phyloP scores from a whole-genome alignment of 176 grass and related monocot genomes.

The Triticum dicoccoides region DNA sequence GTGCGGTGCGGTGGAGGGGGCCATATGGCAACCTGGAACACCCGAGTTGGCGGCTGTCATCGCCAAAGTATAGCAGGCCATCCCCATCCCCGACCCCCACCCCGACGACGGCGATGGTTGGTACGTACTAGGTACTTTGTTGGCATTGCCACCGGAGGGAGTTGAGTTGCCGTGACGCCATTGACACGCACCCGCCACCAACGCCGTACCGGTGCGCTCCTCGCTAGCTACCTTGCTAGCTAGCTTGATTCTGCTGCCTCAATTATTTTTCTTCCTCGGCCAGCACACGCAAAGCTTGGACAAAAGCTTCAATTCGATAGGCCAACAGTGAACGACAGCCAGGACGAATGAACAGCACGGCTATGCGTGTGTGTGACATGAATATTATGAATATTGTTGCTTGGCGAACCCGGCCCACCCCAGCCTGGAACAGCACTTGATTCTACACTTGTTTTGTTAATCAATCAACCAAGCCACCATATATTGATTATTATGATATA shows the following conservation, averaged over 20 bases:
- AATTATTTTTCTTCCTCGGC: neutral
- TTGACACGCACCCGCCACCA: neutral
- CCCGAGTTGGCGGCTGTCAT: neutral
- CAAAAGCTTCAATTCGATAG: neutral
- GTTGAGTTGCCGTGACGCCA: neutral
- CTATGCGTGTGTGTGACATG: neutral
- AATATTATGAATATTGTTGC: neutral
- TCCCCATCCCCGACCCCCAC: too few relatives aligned
- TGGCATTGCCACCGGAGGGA: neutral
- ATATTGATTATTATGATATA: conserved; percentile 3
- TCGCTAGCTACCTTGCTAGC: neutral
- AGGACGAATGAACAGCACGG: neutral
- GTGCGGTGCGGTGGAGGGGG: too few relatives aligned
- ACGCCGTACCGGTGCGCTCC: neutral
- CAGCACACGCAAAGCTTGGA: neutral
- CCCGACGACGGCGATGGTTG: neutral
- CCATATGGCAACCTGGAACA: neutral
- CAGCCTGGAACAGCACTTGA: conserved; percentile 39
- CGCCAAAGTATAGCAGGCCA: neutral
- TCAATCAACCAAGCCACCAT: conserved; percentile 16
- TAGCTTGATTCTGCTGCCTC: neutral
- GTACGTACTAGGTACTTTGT: neutral
- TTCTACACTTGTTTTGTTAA: neutral
- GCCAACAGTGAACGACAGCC: neutral
- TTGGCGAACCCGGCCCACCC: neutral